Evolutionary conservation across 1,284 basidiomycete genomes (phyloP), one percentile per base, ranked within the genome.

Genomic region (Rhodotorula mucilaginosa): DNA sequence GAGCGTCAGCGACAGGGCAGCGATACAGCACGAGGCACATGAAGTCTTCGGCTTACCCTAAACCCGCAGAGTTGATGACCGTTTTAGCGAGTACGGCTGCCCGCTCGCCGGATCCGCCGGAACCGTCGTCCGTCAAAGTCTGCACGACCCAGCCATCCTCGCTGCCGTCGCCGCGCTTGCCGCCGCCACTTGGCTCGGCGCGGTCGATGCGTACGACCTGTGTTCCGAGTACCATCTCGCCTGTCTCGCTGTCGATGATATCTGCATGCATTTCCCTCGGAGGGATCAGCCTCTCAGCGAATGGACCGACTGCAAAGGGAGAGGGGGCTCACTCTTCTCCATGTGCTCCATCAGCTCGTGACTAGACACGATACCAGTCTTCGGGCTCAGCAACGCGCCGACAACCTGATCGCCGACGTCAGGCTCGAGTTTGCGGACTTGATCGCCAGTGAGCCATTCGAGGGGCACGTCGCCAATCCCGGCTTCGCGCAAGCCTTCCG

Each of bases 351-450:
- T 79, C 47, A 82, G 74, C 7, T 87, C 81, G 82, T 96, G 93
- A 0, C 91, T 91, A 80, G 95, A 91, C 3, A 99, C 82, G 72
- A 99, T 97, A 1, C 96, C 96, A 0, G 96, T 97, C 76, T 90
- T 87, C 5, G 91, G 89, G 70, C 89, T 92, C 82, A 89, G 88
- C 29, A 99, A 81, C 0, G 93, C 93, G 19, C 85, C 86, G 0
- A 84, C 83, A 65, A 97, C 90, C 58, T 88, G 83, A 3, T 81
- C 78, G 0, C 90, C 89, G 2, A 99, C 83, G 76, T 91, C 87
- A 0, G 95, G 94, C 80, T 97, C 96, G 71, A 94, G 81, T 61
- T 86, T 83, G 61, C 87, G 86, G 7, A 90, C 90, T 79, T 90
- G 85, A n/a, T 87, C 84, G 10, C 89, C 89, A 13, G 83, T 85